phyloP scores from a whole-genome alignment of 2,329 filamentous ascomycete species.

The Penicillium polonicum region DNA sequence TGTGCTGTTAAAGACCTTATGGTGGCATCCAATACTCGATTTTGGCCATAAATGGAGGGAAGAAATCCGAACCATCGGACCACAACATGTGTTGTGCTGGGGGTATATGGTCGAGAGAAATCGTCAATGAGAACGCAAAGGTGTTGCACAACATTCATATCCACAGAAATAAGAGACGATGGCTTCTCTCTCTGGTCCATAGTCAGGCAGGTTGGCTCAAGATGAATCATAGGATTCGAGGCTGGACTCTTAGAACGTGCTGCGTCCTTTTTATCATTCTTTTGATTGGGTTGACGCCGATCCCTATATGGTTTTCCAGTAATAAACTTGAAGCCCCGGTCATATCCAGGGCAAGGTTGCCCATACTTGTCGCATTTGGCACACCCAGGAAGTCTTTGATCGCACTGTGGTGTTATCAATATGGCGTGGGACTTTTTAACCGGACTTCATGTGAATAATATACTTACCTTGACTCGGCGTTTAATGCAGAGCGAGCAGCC shows the following conservation, averaged over 20 bases:
- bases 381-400: constrained; percentile 34
- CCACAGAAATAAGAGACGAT: constrained; percentile 5
- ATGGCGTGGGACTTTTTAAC: neutral
- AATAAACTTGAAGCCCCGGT: constrained; percentile 36
- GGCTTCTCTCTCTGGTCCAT: constrained; percentile 1
- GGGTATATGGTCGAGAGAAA: constrained; percentile 21
- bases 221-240: neutral
- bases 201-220: neutral
- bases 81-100: constrained; percentile 18
- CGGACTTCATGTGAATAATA: neutral
- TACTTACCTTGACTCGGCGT: constrained; percentile 29
- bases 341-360: constrained; percentile 36
- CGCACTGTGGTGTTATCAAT: constrained; percentile 30
- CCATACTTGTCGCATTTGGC: constrained; percentile 36
- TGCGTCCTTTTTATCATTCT: neutral
- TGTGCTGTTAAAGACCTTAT: constrained; percentile 30
- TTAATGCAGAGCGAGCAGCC: constrained; percentile 30
- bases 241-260: neutral
- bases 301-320: constrained; percentile 31
- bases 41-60: constrained; percentile 28
- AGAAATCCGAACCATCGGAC: constrained; percentile 27
- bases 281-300: constrained; percentile 5
- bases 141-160: constrained; percentile 25
- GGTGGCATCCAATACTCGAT: constrained; percentile 24
- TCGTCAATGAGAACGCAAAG: constrained; percentile 25